Conservation (phyloP, 192 early-diverging fungal genomes). For the Glomus cerebriforme region DNA sequence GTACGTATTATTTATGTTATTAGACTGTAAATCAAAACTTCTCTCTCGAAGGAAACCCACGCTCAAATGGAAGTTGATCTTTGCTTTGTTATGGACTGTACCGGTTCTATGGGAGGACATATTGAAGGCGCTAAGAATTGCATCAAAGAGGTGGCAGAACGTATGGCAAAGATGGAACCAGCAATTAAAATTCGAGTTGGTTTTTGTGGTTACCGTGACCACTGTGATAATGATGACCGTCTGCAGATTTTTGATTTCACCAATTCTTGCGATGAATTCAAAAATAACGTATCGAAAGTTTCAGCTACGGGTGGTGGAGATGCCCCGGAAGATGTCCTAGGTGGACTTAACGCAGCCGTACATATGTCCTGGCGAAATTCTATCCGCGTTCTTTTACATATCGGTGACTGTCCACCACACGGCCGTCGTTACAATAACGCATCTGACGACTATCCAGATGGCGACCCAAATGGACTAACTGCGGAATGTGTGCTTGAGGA, state of each 20-base stretch:
- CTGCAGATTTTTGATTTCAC: background rate
- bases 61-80: background rate
- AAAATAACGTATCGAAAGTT: background rate
- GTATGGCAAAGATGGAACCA: constrained; percentile 1
- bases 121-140: constrained; percentile 9
- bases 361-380: constrained; percentile 12
- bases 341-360: constrained; percentile 30
- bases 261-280: background rate
- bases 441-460: constrained; percentile 24
- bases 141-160: constrained; percentile 8
- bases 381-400: constrained; percentile 19
- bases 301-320: background rate
- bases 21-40: too few species aligned
- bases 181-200: constrained; percentile 21
- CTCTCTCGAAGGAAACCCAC: too few species aligned
- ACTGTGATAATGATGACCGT: background rate
- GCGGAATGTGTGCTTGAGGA: constrained; percentile 18
- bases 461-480: constrained; percentile 31
- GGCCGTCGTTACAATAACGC: background rate
- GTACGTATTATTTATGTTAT: too few species aligned
- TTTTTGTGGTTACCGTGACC: constrained; percentile 33
- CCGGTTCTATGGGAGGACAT: constrained; percentile 8
- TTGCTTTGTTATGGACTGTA: background rate
- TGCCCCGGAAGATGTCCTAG: constrained; percentile 5
- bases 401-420: constrained; percentile 34